These are phyloP conservation scores for Themeda triandra DNA, from an alignment of 176 grass and related monocot genomes.

Conservation along the genomic window DNA sequence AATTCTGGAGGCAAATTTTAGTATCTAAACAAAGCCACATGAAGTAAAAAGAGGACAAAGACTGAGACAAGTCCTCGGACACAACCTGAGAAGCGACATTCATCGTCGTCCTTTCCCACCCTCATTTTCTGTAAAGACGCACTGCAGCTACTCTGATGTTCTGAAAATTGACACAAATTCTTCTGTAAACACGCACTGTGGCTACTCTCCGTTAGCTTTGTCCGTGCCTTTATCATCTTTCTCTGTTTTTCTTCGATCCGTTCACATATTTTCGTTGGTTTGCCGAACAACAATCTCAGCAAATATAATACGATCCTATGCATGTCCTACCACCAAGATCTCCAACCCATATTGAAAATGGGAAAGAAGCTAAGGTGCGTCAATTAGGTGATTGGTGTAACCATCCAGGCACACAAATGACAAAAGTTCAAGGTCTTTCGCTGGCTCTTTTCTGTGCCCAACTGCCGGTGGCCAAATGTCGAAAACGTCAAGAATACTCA, in stretches of 20 bases:
- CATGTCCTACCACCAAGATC: not conserved
- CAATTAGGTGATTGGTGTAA: slow-evolving; percentile 30
- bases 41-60: not conserved
- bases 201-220: not conserved
- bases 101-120: not conserved
- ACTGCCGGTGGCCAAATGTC: not conserved
- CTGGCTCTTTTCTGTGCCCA: not conserved
- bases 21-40: too few relatives aligned
- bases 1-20: too few relatives aligned
- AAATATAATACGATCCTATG: not conserved
- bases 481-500: not conserved
- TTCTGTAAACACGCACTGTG: not conserved
- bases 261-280: not conserved
- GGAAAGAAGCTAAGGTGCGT: not conserved
- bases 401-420: slow-evolving; percentile 9
- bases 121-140: not conserved
- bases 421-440: not conserved
- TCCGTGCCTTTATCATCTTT: not conserved
- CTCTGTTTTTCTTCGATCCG: not conserved
- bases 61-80: not conserved
- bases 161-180: not conserved
- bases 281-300: not conserved
- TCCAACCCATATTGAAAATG: not conserved
- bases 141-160: not conserved
- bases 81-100: not conserved